Conservation (phyloP, 2,329 filamentous ascomycete species). For the Fusarium avenaceum region DNA sequence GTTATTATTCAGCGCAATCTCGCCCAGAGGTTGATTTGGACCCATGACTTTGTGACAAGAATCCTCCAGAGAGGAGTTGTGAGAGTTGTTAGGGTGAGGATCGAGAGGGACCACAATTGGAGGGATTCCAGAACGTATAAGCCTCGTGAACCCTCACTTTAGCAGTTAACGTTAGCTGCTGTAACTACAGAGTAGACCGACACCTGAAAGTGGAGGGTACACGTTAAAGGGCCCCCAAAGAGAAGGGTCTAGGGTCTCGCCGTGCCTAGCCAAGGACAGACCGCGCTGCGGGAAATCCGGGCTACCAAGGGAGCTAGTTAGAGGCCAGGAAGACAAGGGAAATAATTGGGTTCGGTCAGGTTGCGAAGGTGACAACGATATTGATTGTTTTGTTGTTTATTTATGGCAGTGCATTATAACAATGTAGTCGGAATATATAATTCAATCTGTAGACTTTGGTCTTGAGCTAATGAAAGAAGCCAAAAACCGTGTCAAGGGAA, state of each 20-base stretch:
- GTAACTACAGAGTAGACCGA: slow-evolving; percentile 15
- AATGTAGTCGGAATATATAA: neutral
- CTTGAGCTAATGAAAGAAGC: neutral
- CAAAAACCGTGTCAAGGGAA: neutral
- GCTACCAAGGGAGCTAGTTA: slow-evolving; percentile 39
- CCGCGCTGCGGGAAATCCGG: slow-evolving; percentile 42
- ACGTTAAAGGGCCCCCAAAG: slow-evolving; percentile 14
- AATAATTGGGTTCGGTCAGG: slow-evolving; percentile 31
- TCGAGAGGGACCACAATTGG: slow-evolving; percentile 27
- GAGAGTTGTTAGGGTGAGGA: slow-evolving; percentile 26
- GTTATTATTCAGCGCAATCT: slow-evolving; percentile 40
- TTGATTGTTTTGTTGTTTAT: slow-evolving; percentile 39
- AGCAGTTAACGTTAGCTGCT: slow-evolving; percentile 12
- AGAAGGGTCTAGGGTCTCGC: slow-evolving; percentile 36
- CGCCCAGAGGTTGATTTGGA: slow-evolving; percentile 41
- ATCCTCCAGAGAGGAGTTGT: slow-evolving; percentile 17
- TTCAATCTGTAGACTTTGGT: neutral
- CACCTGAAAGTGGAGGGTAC: slow-evolving; percentile 32
- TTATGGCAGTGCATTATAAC: slow-evolving; percentile 3
- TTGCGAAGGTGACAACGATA: slow-evolving; percentile 20
- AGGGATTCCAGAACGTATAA: slow-evolving; percentile 37
- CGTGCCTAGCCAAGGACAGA: slow-evolving; percentile 32
- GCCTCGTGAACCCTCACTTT: slow-evolving; percentile 29
- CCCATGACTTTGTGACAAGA: slow-evolving; percentile 38
- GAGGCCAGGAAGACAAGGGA: slow-evolving; percentile 16